These are phyloP conservation scores for Claviceps maximensis DNA, from an alignment of 2,329 filamentous ascomycete species.

Conservation along the genomic window DNA sequence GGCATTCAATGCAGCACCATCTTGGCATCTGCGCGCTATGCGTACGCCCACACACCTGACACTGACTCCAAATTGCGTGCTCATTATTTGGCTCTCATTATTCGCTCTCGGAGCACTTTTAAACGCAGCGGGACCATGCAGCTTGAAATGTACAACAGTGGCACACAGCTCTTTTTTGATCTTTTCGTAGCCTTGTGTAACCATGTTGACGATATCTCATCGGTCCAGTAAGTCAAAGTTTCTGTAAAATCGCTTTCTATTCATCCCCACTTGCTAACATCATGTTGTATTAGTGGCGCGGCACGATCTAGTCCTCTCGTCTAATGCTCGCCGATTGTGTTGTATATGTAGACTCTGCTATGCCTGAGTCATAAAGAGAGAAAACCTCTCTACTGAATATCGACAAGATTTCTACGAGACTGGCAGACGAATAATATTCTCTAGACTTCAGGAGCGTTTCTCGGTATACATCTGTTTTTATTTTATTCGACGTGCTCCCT, in stretches of 20 bases:
- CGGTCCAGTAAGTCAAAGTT: conserved; percentile 34
- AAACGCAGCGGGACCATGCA: conserved; percentile 94
- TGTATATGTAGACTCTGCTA: not conserved
- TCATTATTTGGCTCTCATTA: conserved; percentile 86
- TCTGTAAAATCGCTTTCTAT: not conserved
- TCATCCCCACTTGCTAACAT: not conserved
- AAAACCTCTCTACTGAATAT: no score
- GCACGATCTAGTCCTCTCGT: conserved; percentile 35
- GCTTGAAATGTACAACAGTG: conserved; percentile 80
- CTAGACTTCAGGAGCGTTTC: not conserved
- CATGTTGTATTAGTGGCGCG: conserved; percentile 18
- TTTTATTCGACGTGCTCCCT: not conserved
- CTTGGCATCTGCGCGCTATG: conserved; percentile 73
- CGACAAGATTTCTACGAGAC: not conserved
- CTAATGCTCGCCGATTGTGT: conserved; percentile 9
- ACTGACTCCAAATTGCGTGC: conserved; percentile 81
- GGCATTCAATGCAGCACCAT: conserved; percentile 79
- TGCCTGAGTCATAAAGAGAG: not conserved
- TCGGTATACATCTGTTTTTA: not conserved
- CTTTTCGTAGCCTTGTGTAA: conserved; percentile 88
- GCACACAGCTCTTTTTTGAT: conserved; percentile 77
- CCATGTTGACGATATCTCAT: conserved; percentile 62
- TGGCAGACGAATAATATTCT: not conserved
- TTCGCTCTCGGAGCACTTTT: conserved; percentile 75
- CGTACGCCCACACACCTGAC: conserved; percentile 79